A percentile compares a stretch with the other conserved stretches of the same genome.
Conservation (phyloP, 2,329 filamentous ascomycete genomes). For the Blastomyces gilchristii region DNA sequence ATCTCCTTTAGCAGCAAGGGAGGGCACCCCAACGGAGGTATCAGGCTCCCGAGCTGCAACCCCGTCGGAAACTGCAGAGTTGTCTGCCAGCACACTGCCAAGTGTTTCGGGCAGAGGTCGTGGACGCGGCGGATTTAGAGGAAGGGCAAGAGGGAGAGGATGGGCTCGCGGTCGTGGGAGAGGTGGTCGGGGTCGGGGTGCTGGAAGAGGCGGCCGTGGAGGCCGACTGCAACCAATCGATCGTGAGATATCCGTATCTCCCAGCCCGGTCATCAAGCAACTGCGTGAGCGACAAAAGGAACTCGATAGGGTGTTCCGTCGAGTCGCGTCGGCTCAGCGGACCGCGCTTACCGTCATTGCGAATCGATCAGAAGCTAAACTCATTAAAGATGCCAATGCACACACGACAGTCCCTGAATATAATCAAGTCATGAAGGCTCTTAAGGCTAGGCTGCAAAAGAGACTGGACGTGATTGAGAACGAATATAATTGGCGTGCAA, state of each 20-base stretch:
- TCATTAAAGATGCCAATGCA: constrained; percentile 33
- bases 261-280: constrained; percentile 28
- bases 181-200: constrained; percentile 22
- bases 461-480: constrained; percentile 23
- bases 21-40: constrained; percentile 2
- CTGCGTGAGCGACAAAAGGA: constrained; percentile 35
- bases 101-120: constrained; percentile 20
- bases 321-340: constrained; percentile 32
- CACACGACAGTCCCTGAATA: constrained; percentile 34
- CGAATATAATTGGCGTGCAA: constrained; percentile 27
- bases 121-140: constrained; percentile 20
- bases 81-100: constrained; percentile 12
- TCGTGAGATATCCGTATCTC: constrained; percentile 25
- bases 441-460: constrained; percentile 23
- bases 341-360: constrained; percentile 33
- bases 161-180: constrained; percentile 25
- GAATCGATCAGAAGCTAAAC: constrained; percentile 28
- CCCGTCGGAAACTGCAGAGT: constrained; percentile 12
- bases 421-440: constrained; percentile 25
- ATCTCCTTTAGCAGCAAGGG: constrained; percentile 3
- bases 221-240: constrained; percentile 25
- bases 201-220: constrained; percentile 25
- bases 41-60: constrained; percentile 12
- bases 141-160: constrained; percentile 21
- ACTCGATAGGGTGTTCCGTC: constrained; percentile 33